Base-by-base conservation (phyloP, 1,284 basidiomycete species). In the Paramarasmius palmivorus region DNA sequence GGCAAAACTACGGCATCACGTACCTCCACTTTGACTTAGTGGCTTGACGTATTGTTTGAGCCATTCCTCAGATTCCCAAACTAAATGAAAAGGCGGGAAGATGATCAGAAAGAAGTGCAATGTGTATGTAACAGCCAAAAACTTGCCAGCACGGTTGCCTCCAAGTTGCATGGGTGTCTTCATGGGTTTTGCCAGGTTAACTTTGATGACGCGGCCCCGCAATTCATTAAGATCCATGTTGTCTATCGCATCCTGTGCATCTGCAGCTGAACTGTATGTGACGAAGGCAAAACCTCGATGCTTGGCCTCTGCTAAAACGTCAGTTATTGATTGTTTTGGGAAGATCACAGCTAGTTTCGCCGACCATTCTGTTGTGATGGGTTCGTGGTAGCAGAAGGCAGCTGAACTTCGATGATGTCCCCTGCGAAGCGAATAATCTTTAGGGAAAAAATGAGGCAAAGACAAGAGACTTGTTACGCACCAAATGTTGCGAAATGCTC, bases 51-150 rank as follows among this genome's bases (percentile, higher is more conserved):
- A 73, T 59, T 84, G 74, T 65, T 81, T 75, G 26, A 92, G 73
- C 90, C 90, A 92, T 59, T 92, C 90, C 66, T 92, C 90, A 2
- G 87, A 88, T 66, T 92, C 90, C 90, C 90, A 92, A 58, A 92
- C 90, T 92, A 14, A 57, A 32, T n/a, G 52, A 49, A 34, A n/a
- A n/a, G n/a, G n/a, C n/a, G 41, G 40, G 49, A 32, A 10, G 35
- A 41, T 36, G 36, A 58, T 37, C 36, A 50, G 51, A 49, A 19
- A 50, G 41, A 9, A 45, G 46, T 54, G 42, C 29, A 17, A 26
- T 3, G 44, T 26, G 40, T 44, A 35, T 35, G 35, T 14, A 35
- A 46, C 35, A 39, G 54, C n/a, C 40, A 29, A 38, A 48, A 49
- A 77, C 86, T 53, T 66, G 90, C 90, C 79, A 49, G 90, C 86